Conservation (phyloP, 2,329 filamentous ascomycete genomes). For the Colletotrichum sp. region DNA sequence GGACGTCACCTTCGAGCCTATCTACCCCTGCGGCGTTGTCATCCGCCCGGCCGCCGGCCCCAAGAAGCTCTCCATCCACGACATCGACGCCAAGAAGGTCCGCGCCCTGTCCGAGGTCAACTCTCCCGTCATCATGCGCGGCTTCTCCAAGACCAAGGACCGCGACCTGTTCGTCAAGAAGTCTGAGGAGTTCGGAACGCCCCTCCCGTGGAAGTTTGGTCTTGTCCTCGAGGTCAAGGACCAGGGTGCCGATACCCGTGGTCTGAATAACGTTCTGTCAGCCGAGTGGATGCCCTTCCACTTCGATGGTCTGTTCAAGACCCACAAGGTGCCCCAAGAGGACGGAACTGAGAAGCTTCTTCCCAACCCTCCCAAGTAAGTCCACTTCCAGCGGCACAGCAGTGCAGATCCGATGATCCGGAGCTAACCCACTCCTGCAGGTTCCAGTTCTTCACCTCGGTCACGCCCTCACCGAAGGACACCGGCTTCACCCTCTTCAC, state of each 20-base stretch:
- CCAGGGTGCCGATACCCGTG: conserved; percentile 43
- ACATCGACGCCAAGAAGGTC: conserved; percentile 49
- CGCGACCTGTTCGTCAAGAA: conserved; percentile 50
- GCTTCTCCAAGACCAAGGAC: conserved; percentile 51
- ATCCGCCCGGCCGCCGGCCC: conserved; percentile 40
- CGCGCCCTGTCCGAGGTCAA: conserved; percentile 50
- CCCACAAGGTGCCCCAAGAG: conserved; percentile 41
- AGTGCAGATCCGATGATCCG: not conserved
- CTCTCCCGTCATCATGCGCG: conserved; percentile 59
- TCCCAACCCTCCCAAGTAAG: conserved; percentile 48
- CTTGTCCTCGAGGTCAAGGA: conserved; percentile 57
- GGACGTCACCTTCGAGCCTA: conserved; percentile 45
- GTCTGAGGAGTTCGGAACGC: conserved; percentile 49
- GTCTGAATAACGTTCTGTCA: conserved; percentile 57
- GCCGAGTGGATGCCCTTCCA: conserved; percentile 63
- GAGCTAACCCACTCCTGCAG: conserved; percentile 24
- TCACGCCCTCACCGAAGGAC: conserved; percentile 49
- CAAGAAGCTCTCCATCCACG: conserved; percentile 40
- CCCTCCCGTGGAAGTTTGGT: conserved; percentile 58
- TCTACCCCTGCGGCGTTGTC: conserved; percentile 51
- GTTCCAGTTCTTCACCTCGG: conserved; percentile 58
- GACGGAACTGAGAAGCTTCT: conserved; percentile 44
- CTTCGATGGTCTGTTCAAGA: conserved; percentile 63
- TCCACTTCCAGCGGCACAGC: not conserved
- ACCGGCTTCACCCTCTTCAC: conserved; percentile 61